Percentiles rank a stretch among this genome's conserved stretches.
These are phyloP conservation scores for Clonostachys rhizophaga DNA, from an alignment of 2,329 filamentous ascomycete genomes.

Conservation along the genomic window DNA sequence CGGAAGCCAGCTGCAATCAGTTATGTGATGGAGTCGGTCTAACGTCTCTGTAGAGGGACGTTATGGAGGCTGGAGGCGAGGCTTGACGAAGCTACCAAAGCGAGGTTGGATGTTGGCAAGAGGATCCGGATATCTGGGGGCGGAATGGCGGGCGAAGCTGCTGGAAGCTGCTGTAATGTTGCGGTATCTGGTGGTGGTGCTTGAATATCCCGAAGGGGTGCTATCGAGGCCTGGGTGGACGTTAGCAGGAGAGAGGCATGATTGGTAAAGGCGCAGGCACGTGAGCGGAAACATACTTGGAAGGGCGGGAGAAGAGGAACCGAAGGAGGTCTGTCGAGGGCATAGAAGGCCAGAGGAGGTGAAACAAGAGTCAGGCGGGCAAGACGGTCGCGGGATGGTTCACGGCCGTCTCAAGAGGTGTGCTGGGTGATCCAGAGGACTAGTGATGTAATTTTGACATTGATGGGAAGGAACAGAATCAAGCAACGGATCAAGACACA, in stretches of 20 bases:
- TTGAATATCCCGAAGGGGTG: conserved; percentile 32
- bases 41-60: conserved; percentile 66
- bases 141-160: conserved; percentile 47
- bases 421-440: not conserved
- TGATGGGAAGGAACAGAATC: not conserved
- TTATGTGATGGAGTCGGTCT: conserved; percentile 20
- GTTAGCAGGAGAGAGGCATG: not conserved
- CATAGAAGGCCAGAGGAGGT: conserved; percentile 62
- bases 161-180: not conserved
- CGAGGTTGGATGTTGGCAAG: conserved; percentile 75
- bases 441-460: not conserved
- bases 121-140: conserved; percentile 73
- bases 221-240: conserved; percentile 50
- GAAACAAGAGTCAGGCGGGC: conserved; percentile 9
- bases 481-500: no score
- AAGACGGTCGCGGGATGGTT: conserved; percentile 12
- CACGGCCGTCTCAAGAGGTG: conserved; percentile 3
- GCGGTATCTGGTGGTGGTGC: not conserved
- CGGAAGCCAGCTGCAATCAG: conserved; percentile 76
- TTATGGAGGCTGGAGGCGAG: conserved; percentile 90
- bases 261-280: not conserved
- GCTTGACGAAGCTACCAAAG: conserved; percentile 66
- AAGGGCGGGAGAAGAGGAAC: conserved; percentile 83
- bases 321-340: conserved; percentile 85
- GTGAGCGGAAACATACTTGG: conserved; percentile 62